Evolutionary conservation across 2,329 filamentous ascomycete species (phyloP).

Genomic region (Botryotinia convoluta): DNA sequence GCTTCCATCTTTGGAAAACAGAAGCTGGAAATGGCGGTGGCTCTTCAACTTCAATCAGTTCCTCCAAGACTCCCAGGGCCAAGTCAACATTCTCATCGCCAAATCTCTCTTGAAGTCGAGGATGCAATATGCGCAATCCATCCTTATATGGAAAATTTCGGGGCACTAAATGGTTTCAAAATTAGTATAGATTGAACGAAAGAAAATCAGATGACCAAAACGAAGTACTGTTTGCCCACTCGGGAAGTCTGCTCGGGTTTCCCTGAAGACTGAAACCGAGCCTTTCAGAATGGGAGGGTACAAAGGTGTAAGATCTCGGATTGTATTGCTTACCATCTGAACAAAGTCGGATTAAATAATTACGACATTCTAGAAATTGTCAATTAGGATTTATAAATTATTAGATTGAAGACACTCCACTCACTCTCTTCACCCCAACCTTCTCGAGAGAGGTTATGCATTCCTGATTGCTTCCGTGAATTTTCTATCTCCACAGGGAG

Average conservation of each 20-base stretch:
- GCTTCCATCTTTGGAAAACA: constrained; percentile 48
- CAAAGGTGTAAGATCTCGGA: not conserved
- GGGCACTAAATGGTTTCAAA: constrained; percentile 41
- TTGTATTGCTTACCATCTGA: constrained; percentile 9
- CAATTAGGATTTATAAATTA: not conserved
- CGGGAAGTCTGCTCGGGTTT: not conserved
- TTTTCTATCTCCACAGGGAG: constrained; percentile 21
- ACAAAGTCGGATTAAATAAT: constrained; percentile 46
- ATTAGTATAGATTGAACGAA: not conserved
- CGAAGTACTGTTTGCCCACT: no score
- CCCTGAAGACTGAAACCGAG: not conserved
- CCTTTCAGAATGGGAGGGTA: not conserved
- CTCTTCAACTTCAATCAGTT: constrained; percentile 47
- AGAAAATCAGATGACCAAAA: not conserved
- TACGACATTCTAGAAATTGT: constrained; percentile 43
- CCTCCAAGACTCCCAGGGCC: constrained; percentile 47
- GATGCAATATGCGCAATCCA: constrained; percentile 45
- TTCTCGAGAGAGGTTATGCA: constrained; percentile 22
- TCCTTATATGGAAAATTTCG: constrained; percentile 49
- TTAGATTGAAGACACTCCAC: not conserved
- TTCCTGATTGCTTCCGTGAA: constrained; percentile 20
- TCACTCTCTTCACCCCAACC: constrained; percentile 29
- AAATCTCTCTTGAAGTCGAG: constrained; percentile 45
- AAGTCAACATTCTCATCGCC: constrained; percentile 47
- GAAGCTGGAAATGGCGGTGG: constrained; percentile 47